phyloP scores from a whole-genome alignment of 139 green algal species.

The Pleodorina starrii region DNA sequence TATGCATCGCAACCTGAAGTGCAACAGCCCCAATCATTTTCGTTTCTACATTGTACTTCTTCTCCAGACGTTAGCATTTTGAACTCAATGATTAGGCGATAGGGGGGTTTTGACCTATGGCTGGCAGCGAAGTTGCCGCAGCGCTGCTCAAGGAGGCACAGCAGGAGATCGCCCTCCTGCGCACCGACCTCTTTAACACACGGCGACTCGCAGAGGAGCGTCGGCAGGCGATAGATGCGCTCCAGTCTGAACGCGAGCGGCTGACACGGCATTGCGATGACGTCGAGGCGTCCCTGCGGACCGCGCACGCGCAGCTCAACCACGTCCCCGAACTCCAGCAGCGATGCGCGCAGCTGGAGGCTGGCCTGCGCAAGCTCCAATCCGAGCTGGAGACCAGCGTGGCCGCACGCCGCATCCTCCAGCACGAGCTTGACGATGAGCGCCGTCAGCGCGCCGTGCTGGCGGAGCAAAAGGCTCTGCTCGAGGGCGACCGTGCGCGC shows the following conservation, averaged over 20 bases:
- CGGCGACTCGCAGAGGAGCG: constrained; percentile 60
- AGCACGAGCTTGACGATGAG: constrained; percentile 55
- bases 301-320: constrained; percentile 19
- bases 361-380: not conserved
- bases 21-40: not conserved
- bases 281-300: constrained; percentile 16
- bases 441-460: constrained; percentile 47
- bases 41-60: not conserved
- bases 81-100: not conserved
- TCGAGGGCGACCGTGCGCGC: constrained; percentile 50
- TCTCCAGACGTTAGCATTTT: not conserved
- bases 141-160: constrained; percentile 60
- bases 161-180: constrained; percentile 59
- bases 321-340: constrained; percentile 40
- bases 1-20: no score
- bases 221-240: constrained; percentile 25
- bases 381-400: constrained; percentile 43
- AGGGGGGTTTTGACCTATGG: not conserved
- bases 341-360: constrained; percentile 33
- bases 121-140: not conserved
- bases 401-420: constrained; percentile 35
- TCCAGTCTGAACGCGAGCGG: constrained; percentile 9
- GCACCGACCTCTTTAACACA: constrained; percentile 59
- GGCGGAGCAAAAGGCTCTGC: constrained; percentile 55
- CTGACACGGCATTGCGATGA: not conserved